Base-by-base conservation (phyloP, 2,329 filamentous ascomycete species). In the Colletotrichum nymphaeae region DNA sequence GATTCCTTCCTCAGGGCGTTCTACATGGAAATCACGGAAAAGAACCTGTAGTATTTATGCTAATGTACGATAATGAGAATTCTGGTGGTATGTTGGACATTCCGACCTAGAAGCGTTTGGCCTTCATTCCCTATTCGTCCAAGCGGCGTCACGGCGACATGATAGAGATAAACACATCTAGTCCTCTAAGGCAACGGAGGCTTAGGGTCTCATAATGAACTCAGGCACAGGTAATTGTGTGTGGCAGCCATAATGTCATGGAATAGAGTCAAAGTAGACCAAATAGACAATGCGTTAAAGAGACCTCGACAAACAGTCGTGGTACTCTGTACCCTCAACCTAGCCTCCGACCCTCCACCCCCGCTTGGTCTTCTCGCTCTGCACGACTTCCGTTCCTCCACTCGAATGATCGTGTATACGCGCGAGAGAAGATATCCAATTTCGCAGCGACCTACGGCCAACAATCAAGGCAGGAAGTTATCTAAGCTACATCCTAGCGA, bases 11-110 rank as follows among this genome's bases (percentile, higher is more conserved):
- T 55, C 49, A 19, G n/a, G 68, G 68, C 63, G 63, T 71, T 60
- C 37, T 60, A 57, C 16, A 53, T 35, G 56, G 55, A 55, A 30
- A 59, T 24, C 28, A 14, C 42, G 64, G 63, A 9, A 67, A 35
- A 22, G 19, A 55, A 55, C n/a, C 28, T 68, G 46, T 68, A 63
- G 46, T 60, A 71, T 71, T 67, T 59, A 71, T 16, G 59, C 49
- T 59, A 58, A 67, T 71, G 63, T 71, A 67, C 66, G 56, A 71
- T 71, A 60, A 71, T 57, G 68, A 67, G 24, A 24, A 24, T 60
- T 64, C 16, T n/a, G 62, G 28, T 55, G 62, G 30, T 22, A 35
- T 26, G 32, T 64, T 64, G 62, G 62, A 64, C 49, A 64, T 14
- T 64, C 3, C 49, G 42, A 22, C 19, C 19, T n/a, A n/a, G 42